A percentile compares a stretch with the other conserved stretches of the same genome.
These are phyloP conservation scores for Pilasporangium apinafurcum DNA, from an alignment of 352 stramenopile genomes.

Conservation along the genomic window DNA sequence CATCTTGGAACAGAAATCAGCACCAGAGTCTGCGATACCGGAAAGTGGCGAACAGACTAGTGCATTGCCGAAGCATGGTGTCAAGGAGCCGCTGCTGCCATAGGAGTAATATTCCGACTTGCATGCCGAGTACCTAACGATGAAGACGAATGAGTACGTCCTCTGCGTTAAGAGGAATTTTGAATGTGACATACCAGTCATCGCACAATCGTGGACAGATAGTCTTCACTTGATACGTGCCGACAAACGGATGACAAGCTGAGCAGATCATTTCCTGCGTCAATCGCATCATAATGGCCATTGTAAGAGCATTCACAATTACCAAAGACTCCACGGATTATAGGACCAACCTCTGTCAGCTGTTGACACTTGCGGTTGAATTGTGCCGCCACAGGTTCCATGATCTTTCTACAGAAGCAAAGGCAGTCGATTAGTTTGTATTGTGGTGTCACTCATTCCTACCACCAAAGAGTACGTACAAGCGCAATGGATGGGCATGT, in stretches of 20 bases:
- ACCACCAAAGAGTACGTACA: constrained; percentile 23
- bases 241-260: constrained; percentile 74
- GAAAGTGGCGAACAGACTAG: constrained; percentile 73
- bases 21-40: constrained; percentile 38
- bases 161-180: too few relatives aligned
- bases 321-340: neutral
- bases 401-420: constrained; percentile 54
- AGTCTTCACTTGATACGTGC: constrained; percentile 65
- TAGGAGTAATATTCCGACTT: constrained; percentile 74
- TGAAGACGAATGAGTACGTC: neutral
- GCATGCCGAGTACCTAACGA: constrained; percentile 40
- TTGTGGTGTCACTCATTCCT: neutral
- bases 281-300: neutral
- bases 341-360: constrained; percentile 32
- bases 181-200: constrained; percentile 37
- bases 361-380: constrained; percentile 67
- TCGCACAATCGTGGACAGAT: constrained; percentile 70
- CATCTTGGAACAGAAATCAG: constrained; percentile 74
- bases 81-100: constrained; percentile 40
- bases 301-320: neutral
- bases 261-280: constrained; percentile 75
- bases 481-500: constrained; percentile 50
- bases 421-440: neutral
- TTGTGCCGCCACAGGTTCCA: constrained; percentile 66
- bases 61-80: constrained; percentile 78